Base-by-base conservation (phyloP, 2,329 filamentous ascomycete genomes). In the Teratosphaeria gauchensis region DNA sequence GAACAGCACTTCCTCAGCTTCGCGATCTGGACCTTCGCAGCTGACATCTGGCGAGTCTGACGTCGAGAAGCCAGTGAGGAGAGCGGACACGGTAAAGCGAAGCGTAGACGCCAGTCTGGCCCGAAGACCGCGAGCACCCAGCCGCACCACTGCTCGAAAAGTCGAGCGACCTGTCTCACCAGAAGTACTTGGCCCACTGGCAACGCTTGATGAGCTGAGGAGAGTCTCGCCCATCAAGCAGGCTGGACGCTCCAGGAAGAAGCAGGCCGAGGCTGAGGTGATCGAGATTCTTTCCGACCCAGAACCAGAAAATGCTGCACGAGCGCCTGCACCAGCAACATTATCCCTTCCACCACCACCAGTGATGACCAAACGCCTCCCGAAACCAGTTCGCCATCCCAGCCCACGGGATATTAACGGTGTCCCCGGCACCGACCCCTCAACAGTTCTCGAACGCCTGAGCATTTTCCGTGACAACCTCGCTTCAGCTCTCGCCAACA, bases 391-490 rank as follows among this genome's bases (percentile, higher is more conserved):
- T 11, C 42, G 42, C n/a, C 60, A 51, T 56, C 66, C 60, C 60
- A 57, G 24, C 53, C 65, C 54, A 53, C 33, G 53, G 62, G 59
- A 67, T 54, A 55, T 62, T 24, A 63, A 69, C 8, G 55, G 61
- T 7, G 61, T 74, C 30, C 68, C 75, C 19, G 69, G 68, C 31
- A 76, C 75, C 1, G 75, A 79, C 61, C 78, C 78, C 3, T 65
- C 71, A 6, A 69, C 74, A n/a, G 77, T 80, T 2, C 65, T 80
- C 32, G 69, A 71, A 21, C 74, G 74, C n/a, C 69, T 79, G 19
- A 70, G 72, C 51, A 72, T 68, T 5, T 75, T 80, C 66, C 72
- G 75, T 31, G 72, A 78, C 61, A 80, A 79, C 57, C 72, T 80
- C 21, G 69, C 72, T 5, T 69, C 73, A 51, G 77, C 76, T 4